Evolutionary conservation across 108 stramenopile species (phyloP), one percentile per base, ranked within the genome.

Genomic region (Pseudonitzschia delicatissima): DNA sequence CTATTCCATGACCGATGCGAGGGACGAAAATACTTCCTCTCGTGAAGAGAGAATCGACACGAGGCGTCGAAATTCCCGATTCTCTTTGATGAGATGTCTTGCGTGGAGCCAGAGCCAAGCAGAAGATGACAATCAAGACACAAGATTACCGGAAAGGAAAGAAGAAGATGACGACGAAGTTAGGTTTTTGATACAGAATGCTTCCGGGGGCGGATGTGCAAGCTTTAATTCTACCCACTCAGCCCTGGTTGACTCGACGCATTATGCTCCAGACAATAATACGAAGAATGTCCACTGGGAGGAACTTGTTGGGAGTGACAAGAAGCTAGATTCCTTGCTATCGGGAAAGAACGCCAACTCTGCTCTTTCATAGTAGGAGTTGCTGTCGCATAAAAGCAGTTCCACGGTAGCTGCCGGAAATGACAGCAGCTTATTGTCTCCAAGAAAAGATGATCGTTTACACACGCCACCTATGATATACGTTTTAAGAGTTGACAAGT

Each of bases 31-130:
- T 11, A 34, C 44, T 1, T 27, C 18, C n/a, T 39, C 27, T 28
- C 21, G n/a, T 20, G 3, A 51, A 13, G 25, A 57, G 33, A 25
- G 55, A 15, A 57, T 2, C 12, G 33, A 33, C 13, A 20, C 37
- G 26, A 34, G 29, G 27, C 67, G 53, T 4, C 62, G 47, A 42
- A 25, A 31, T 7, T 42, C 64, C 21, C 64, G 37, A 39, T 66
- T 42, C 28, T 28, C 62, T 8, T 50, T 73, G 13, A 50, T 55
- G 47, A 39, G 72, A 59, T 66, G 62, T 39, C 57, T 73, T 34
- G 72, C 72, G 9, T 73, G 72, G 72, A 48, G 47, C 20, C 64
- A 73, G 50, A 48, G 47, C 20, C 64, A 73, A 60, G 72, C 52
- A 27, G 69, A 71, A 23, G 71, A 71, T 27, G 32, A 32, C 23